Evolutionary conservation across 2,329 filamentous ascomycete species (phyloP), one percentile per base, ranked within the genome.

Genomic region (Pyricularia grisea): DNA sequence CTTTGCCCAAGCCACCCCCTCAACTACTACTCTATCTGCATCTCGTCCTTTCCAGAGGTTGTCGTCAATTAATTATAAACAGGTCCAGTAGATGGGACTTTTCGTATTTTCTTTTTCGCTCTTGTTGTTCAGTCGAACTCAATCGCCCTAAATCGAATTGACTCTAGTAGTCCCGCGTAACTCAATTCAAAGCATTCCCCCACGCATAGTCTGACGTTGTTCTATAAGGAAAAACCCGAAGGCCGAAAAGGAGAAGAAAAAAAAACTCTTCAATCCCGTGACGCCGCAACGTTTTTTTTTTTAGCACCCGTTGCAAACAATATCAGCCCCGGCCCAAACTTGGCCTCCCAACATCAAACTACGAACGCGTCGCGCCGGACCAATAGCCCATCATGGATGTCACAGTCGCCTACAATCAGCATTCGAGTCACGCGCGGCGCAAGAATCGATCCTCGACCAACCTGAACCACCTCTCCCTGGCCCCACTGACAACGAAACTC

Each of bases 401-500:
- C 36, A 42, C 36, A 42, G 80, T 84, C 71, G 85, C 85, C 70
- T 88, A 87, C 76, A 87, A 86, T 71, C 87, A 87, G 72, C 85
- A 88, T 75, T 80, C 86, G 68, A 84, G 83, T 72, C 83, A 85
- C 72, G 80, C 83, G 64, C 82, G 86, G 70, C 85, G 85, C 72
- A 86, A 87, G 78, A 85, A 84, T 74, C 83, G 84, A 73, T 88
- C 87, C 27, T 82, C 82, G 31, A 85, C 83, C 66, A 88, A 84
- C 77, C 79, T 89, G 71, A 85, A 85, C 74, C 84, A 88, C 73
- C 82, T 89, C 70, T 83, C 85, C 17, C 86, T 90, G 70, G 88
- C 86, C n/a, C 88, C 88, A 31, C 79, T 90, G 68, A 90, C 88
- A 28, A 82, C 84, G 67, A 86, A 85, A 75, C 81, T 90, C 10